Evolutionary conservation across 1,284 basidiomycete genomes (phyloP), one percentile per base, ranked within the genome.

Genomic region (Gymnopus androsaceus): DNA sequence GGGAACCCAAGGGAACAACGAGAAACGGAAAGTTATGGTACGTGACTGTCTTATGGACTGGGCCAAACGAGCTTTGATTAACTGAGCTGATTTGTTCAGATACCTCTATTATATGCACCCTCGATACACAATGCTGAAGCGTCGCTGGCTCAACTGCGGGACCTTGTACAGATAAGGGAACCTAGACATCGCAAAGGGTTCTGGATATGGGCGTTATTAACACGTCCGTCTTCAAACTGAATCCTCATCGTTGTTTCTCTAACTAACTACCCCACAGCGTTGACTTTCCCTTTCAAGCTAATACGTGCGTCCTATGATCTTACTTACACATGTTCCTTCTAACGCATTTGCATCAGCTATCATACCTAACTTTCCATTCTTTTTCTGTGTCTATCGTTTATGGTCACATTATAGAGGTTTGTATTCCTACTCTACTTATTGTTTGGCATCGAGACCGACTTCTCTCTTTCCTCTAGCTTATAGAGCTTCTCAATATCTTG

Each of bases 351-450:
- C 51, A n/a, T n/a, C n/a, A 91, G 89, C 90, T 11, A 70, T 92
- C 54, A 84, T 92, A 67, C 90, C 90, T 27, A 92, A 92, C 67
- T 71, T 92, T 27, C 90, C 90, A 0, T 87, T 92, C 69, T 91
- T 92, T 75, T 92, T 90, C 70, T 91, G 88, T 64, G 80, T 78
- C 2, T 92, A 90, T 90, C 77, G 90, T 47, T 83, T 87, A 44
- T 92, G 90, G 89, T 87, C 85, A 45, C 90, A 92, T 69, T 92
- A 86, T 66, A 82, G 76, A 79, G 88, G 89, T 88, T 53, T 23
- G 55, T 53, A 34, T n/a, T 44, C n/a, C 14, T n/a, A 14, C 34
- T 45, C 42, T 37, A n/a, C n/a, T 45, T 36, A 46, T 19, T 11
- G 28, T 25, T 40, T 17, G 14, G 17, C 14, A 30, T 41, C 19